A percentile compares a stretch with the other conserved stretches of the same genome.
These are phyloP conservation scores for Phialophora expanda DNA, from an alignment of 2,329 filamentous ascomycete genomes.

Conservation along the genomic window DNA sequence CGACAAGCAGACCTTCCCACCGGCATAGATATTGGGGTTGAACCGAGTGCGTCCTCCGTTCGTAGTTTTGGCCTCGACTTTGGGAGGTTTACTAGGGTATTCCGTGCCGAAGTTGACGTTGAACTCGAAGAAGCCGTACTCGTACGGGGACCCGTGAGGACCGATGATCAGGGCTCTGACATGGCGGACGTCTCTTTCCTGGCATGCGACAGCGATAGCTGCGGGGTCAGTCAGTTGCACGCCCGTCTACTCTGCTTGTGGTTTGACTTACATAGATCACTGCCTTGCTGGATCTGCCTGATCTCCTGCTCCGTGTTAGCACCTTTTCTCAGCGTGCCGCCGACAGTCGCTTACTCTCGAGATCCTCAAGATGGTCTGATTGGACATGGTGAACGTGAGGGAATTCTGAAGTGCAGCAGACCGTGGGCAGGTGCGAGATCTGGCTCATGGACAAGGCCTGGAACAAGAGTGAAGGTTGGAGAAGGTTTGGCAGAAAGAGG, in stretches of 20 bases:
- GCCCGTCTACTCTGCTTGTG: not conserved
- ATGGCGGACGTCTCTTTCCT: conserved; percentile 85
- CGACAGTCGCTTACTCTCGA: conserved; percentile 66
- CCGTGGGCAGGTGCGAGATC: not conserved
- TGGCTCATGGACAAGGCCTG: conserved; percentile 16
- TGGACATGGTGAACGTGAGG: conserved; percentile 63
- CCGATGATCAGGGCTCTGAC: conserved; percentile 88
- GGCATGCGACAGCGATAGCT: conserved; percentile 82
- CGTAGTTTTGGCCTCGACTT: conserved; percentile 75
- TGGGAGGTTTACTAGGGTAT: conserved; percentile 73
- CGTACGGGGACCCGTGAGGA: conserved; percentile 91
- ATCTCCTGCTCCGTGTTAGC: conserved; percentile 68
- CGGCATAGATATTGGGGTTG: conserved; percentile 95
- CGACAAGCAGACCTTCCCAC: conserved; percentile 91
- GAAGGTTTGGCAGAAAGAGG: conserved; percentile 21
- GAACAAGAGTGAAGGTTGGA: conserved; percentile 2
- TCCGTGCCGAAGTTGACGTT: conserved; percentile 55
- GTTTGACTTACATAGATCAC: conserved; percentile 75
- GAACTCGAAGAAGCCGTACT: conserved; percentile 97
- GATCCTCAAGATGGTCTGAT: conserved; percentile 87
- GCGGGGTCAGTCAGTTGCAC: conserved; percentile 24
- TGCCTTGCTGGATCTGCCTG: conserved; percentile 78
- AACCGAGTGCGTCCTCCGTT: conserved; percentile 88
- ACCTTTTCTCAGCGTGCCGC: conserved; percentile 25
- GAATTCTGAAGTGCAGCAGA: conserved; percentile 1